phyloP scores from a whole-genome alignment of 768 basidiomycete species.

The Boletus rubroflammeus region DNA sequence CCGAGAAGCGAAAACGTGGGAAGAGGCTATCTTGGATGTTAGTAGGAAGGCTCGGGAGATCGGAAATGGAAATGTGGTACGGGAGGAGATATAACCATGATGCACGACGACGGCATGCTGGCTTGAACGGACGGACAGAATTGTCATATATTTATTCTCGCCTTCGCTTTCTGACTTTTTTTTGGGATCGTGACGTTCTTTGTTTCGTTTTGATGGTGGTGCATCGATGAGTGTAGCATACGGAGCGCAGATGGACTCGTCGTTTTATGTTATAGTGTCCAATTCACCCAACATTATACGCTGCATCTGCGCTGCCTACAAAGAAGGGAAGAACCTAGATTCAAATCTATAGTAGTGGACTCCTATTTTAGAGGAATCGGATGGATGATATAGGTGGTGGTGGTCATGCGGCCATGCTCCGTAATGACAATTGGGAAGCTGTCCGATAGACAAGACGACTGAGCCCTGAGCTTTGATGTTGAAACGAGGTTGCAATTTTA shows the following conservation, averaged over 20 bases:
- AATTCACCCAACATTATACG: not conserved
- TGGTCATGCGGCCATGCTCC: not conserved
- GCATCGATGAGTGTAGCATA: not conserved
- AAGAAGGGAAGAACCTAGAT: not conserved
- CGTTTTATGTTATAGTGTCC: not conserved
- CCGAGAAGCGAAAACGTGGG: conserved; percentile 58
- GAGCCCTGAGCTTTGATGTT: not conserved
- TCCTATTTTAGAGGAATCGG: not conserved
- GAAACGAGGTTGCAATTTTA: not conserved
- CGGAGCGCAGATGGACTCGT: not conserved
- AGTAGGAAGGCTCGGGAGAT: conserved; percentile 14
- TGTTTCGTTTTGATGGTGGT: not conserved
- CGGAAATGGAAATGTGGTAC: conserved; percentile 1
- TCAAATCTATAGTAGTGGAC: not conserved
- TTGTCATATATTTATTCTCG: conserved; percentile 9
- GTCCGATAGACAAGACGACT: not conserved
- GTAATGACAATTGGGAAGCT: not conserved
- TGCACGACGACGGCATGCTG: not conserved
- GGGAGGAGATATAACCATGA: not conserved
- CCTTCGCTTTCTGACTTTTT: not conserved
- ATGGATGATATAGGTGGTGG: not conserved
- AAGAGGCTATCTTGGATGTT: conserved; percentile 35
- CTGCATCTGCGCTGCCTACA: not conserved
- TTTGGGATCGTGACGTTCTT: not conserved
- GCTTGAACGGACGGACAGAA: conserved; percentile 3